Evolutionary conservation across 2,329 filamentous ascomycete genomes (phyloP).

Genomic region (Colletotrichum trifolii): DNA sequence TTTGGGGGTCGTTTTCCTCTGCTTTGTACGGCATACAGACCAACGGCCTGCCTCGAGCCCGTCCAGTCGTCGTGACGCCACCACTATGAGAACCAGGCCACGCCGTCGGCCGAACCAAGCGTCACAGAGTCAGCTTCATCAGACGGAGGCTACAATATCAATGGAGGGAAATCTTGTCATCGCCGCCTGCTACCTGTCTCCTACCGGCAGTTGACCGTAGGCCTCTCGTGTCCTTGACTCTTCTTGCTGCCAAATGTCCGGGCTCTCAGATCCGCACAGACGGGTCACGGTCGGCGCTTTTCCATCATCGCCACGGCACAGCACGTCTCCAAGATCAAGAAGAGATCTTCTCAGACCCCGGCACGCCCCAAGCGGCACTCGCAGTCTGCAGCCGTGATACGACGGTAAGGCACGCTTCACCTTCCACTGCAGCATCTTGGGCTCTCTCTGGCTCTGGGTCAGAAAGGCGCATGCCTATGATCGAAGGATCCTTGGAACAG

Average conservation of each 20-base stretch:
- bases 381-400: conserved; percentile 17
- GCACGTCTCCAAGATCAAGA: conserved; percentile 21
- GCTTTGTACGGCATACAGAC: too few species aligned
- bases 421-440: conserved; percentile 3
- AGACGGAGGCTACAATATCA: neutral
- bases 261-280: conserved; percentile 35
- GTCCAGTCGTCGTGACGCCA: too few species aligned
- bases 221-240: neutral
- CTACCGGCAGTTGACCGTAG: conserved; percentile 1
- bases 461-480: conserved; percentile 25
- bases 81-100: too few species aligned
- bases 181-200: neutral
- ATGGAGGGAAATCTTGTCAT: neutral
- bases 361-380: conserved; percentile 27
- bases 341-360: conserved; percentile 24
- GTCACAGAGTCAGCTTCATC: neutral
- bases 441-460: neutral
- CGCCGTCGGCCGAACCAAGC: too few species aligned
- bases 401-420: conserved; percentile 10
- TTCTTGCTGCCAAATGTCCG: conserved; percentile 8
- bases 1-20: too few species aligned
- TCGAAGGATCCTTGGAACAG: conserved; percentile 29
- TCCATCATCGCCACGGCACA: conserved; percentile 30
- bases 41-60: too few species aligned
- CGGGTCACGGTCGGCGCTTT: conserved; percentile 30